These are phyloP conservation scores for Microcyclospora pomicola DNA, from an alignment of 2,329 filamentous ascomycete genomes.

Conservation along the genomic window DNA sequence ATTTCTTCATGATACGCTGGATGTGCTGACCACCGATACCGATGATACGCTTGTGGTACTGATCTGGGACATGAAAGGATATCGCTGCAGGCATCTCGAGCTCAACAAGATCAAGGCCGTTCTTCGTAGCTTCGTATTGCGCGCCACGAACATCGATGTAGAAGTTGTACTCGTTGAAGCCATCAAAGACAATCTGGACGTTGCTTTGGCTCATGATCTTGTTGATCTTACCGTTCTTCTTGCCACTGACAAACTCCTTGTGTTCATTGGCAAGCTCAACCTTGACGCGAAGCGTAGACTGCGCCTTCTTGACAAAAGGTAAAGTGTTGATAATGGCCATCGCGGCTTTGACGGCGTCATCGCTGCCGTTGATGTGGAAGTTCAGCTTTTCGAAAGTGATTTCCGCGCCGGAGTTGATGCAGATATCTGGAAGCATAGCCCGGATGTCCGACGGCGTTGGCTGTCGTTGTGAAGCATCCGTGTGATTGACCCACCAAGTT, in stretches of 20 bases:
- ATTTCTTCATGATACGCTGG: slow-evolving; percentile 99
- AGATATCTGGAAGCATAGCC: slow-evolving; percentile 89
- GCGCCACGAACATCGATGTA: slow-evolving; percentile 94
- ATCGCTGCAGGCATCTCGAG: slow-evolving; percentile 99
- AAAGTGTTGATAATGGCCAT: slow-evolving; percentile 87
- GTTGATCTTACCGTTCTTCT: slow-evolving; percentile 99
- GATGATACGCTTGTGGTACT: slow-evolving; percentile 99
- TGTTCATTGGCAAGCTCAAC: slow-evolving; percentile 98
- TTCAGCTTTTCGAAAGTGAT: slow-evolving; percentile 87
- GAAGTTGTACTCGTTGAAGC: slow-evolving; percentile 99
- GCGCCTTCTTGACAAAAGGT: slow-evolving; percentile 71
- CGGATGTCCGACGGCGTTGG: slow-evolving; percentile 58
- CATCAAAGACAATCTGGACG: slow-evolving; percentile 97
- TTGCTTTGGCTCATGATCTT: slow-evolving; percentile 99
- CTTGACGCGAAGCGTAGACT: slow-evolving; percentile 92
- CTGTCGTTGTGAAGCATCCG: slow-evolving; percentile 50
- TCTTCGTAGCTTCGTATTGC: slow-evolving; percentile 87
- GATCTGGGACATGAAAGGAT: slow-evolving; percentile 96
- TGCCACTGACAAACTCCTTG: slow-evolving; percentile 98
- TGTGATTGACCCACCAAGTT: slow-evolving; percentile 83
- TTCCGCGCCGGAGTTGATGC: slow-evolving; percentile 89
- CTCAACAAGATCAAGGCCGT: slow-evolving; percentile 81
- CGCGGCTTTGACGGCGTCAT: slow-evolving; percentile 92
- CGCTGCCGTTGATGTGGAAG: slow-evolving; percentile 88
- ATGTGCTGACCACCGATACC: slow-evolving; percentile 97